Base-by-base conservation (phyloP, 805 yeast species). In the Saturnispora sekii region DNA sequence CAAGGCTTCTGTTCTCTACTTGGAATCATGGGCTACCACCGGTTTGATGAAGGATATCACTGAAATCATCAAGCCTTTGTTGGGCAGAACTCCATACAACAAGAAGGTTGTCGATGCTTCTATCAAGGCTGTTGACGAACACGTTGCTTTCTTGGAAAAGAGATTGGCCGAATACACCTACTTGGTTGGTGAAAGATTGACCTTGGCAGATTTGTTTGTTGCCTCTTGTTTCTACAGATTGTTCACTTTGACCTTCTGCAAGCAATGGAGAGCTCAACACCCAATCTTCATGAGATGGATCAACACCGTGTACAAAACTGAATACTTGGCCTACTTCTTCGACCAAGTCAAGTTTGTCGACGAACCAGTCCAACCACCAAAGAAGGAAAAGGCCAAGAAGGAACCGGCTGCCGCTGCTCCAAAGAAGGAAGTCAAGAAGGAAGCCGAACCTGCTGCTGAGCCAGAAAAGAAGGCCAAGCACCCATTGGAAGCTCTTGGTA, bases 401-500 rank as follows among this genome's bases (percentile, higher is more conserved):
- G 64, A 58, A 45, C 55, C 61, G 54, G 59, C 64, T 52, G 31
- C 26, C 26, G 26, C 35, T 32, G 21, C 35, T 12, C 29, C 61
- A 54, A 62, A 65, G 61, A 71, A 68, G 63, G 60, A 64, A 55
- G 64, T 61, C 32, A 69, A 55, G 26, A 69, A 55, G 26, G 72
- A 49, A 28, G 37, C 45, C 15, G 51, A 52, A 38, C 66, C 72
- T 38, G 70, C 70, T 41, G 56, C 53, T 44, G 69, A 38, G 9
- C 12, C 40, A 61, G 76, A 71, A 58, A 83, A 83, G 74, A 85
- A 84, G 72, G 76, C 88, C 55, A 84, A 83, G 69, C 97, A 90
- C 73, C 97, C 97, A 62, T 78, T 89, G 65, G 94, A 79, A 66
- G 70, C 73, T 48, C 78, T 90, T 53, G 94, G 93, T 59, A 82